These are phyloP conservation scores for Solanum commersonii DNA, from an alignment of 257 asterid genomes.

Conservation along the genomic window DNA sequence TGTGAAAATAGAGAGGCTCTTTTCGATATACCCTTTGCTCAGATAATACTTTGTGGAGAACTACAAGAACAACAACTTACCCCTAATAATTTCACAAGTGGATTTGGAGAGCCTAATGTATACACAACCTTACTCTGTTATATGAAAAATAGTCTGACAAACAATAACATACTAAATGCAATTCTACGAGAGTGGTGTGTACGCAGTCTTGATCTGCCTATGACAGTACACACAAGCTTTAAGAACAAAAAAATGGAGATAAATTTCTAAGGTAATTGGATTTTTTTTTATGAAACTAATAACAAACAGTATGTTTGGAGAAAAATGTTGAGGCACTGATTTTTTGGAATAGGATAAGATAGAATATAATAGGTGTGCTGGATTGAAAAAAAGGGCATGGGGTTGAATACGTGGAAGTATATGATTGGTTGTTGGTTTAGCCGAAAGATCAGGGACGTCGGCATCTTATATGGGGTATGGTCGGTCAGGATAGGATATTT, in stretches of 20 bases:
- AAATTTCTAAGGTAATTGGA: background rate
- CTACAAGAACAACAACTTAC: background rate
- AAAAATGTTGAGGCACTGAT: background rate
- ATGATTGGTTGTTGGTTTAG: constrained; percentile 21
- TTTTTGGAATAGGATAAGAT: background rate
- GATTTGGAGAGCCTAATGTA: background rate
- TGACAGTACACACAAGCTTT: background rate
- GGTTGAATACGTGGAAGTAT: constrained; percentile 33
- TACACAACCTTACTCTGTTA: background rate
- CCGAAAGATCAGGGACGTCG: constrained; percentile 27
- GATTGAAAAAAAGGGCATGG: constrained; percentile 48
- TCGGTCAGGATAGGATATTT: constrained; percentile 13
- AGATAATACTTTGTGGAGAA: background rate
- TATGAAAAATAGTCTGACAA: background rate
- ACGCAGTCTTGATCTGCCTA: background rate
- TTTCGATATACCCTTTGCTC: background rate
- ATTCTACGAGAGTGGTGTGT: background rate
- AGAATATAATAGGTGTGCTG: constrained; percentile 40
- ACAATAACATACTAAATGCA: background rate
- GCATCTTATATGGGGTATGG: constrained; percentile 31
- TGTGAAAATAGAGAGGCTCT: accelerated
- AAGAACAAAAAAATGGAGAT: background rate
- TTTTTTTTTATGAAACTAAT: background rate
- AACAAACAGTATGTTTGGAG: background rate
- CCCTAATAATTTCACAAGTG: background rate